These are phyloP conservation scores for Yamadazyma blattariae DNA, from an alignment of 1,139 yeast species.

Conservation along the genomic window DNA sequence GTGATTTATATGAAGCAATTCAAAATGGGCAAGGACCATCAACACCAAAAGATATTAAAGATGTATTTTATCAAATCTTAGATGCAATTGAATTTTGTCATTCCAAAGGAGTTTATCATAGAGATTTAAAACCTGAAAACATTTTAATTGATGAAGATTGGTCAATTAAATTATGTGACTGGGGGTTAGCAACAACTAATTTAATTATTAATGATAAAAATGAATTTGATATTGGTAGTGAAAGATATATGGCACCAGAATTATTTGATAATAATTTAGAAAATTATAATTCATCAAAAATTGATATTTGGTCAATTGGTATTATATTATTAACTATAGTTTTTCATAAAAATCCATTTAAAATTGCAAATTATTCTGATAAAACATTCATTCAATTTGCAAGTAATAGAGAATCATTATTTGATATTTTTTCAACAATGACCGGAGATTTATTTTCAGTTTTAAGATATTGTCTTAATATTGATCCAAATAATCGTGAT, in stretches of 20 bases:
- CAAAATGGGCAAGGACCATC: constrained; percentile 78
- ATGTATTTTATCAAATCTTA: constrained; percentile 72
- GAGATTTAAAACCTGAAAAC: constrained; percentile 91
- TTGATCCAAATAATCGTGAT: constrained; percentile 86
- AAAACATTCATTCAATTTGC: constrained; percentile 86
- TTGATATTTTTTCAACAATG: constrained; percentile 90
- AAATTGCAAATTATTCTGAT: constrained; percentile 79
- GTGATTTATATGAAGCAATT: constrained; percentile 92
- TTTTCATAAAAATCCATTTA: constrained; percentile 89
- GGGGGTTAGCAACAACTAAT: constrained; percentile 84
- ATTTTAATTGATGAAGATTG: constrained; percentile 76
- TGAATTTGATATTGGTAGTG: constrained; percentile 92
- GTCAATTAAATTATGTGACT: constrained; percentile 82
- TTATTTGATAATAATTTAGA: constrained; percentile 61
- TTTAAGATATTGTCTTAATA: constrained; percentile 70
- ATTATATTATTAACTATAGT: constrained; percentile 80
- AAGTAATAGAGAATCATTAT: constrained; percentile 80
- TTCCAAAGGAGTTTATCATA: constrained; percentile 67
- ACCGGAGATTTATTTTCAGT: constrained; percentile 83
- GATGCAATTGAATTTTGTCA: constrained; percentile 82
- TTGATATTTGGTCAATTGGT: constrained; percentile 93
- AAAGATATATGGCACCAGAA: constrained; percentile 97
- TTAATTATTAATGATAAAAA: constrained; percentile 44
- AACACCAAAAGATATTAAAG: constrained; percentile 70
- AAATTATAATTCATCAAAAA: constrained; percentile 78